Evolutionary conservation across 208 protist species (phyloP).

Genomic region (Trypanosoma rangeli): DNA sequence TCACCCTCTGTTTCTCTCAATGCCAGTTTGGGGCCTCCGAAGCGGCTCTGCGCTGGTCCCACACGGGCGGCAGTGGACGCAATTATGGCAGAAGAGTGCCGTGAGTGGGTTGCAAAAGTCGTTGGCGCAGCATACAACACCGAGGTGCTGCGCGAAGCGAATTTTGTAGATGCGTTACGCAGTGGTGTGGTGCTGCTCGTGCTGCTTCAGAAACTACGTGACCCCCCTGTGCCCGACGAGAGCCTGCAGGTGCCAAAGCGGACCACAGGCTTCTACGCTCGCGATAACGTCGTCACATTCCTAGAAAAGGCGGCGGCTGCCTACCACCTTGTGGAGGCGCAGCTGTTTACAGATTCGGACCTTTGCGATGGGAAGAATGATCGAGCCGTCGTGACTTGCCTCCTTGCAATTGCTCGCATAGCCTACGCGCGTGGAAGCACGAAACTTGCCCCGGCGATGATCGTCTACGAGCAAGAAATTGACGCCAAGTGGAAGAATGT

Average conservation of each 20-base stretch:
- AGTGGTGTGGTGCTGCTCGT: constrained; percentile 63
- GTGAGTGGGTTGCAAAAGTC: constrained; percentile 60
- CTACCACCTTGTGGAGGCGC: constrained; percentile 53
- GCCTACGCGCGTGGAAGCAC: constrained; percentile 49
- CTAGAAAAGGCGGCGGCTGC: constrained; percentile 35
- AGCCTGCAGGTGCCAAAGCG: constrained; percentile 59
- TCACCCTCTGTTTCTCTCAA: background rate
- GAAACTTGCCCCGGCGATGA: constrained; percentile 37
- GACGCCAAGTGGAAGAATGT: constrained; percentile 32
- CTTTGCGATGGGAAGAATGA: constrained; percentile 75
- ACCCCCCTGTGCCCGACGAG: constrained; percentile 45
- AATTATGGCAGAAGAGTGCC: constrained; percentile 60
- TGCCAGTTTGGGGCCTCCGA: background rate
- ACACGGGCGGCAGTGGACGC: constrained; percentile 45
- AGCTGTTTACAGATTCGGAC: constrained; percentile 77
- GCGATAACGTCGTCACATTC: constrained; percentile 74
- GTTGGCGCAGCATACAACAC: constrained; percentile 48
- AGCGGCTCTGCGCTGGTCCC: constrained; percentile 29
- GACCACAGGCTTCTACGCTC: constrained; percentile 63
- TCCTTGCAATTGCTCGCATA: constrained; percentile 66
- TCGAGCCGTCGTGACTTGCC: constrained; percentile 73
- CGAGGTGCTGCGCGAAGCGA: constrained; percentile 33
- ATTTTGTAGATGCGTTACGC: constrained; percentile 68
- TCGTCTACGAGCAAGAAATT: constrained; percentile 68
- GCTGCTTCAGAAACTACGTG: constrained; percentile 66